Conservation (phyloP, 1,284 basidiomycete species). For the Ceratobasidium sp. region DNA sequence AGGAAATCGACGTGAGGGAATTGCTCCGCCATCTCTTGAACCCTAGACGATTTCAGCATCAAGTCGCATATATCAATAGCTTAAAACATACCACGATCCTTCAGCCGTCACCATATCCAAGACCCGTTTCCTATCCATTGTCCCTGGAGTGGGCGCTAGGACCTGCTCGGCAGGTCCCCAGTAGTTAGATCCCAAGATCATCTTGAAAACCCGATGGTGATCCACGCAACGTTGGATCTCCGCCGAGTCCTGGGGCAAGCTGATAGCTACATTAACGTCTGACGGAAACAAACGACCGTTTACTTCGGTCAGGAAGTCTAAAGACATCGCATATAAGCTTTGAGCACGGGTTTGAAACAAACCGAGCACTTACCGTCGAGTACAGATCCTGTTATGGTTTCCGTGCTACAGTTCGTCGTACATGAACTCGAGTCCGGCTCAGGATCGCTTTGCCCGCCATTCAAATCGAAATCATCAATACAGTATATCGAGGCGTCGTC, state of each 20-base stretch:
- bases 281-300: slow-evolving; percentile 33
- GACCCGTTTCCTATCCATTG: neutral
- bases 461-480: neutral
- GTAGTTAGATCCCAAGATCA: slow-evolving; percentile 20
- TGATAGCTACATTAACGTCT: slow-evolving; percentile 27
- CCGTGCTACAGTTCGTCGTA: neutral
- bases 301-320: slow-evolving; percentile 33
- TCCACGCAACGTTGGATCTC: slow-evolving; percentile 8
- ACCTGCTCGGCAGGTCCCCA: slow-evolving; percentile 11
- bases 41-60: neutral
- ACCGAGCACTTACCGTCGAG: slow-evolving; percentile 4
- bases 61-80: neutral
- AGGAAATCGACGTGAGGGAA: neutral
- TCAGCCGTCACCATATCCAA: neutral
- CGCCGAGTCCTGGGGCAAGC: slow-evolving; percentile 11
- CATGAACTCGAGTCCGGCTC: slow-evolving; percentile 1
- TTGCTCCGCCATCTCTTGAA: slow-evolving; percentile 9
- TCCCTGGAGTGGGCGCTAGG: neutral
- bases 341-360: neutral
- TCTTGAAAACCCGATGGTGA: slow-evolving; percentile 11
- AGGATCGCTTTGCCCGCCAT: neutral
- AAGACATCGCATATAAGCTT: neutral
- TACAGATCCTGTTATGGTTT: slow-evolving; percentile 2
- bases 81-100: neutral
- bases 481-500: neutral